These are phyloP conservation scores for Talaromyces thailandensis DNA, from an alignment of 495 filamentous ascomycete species.

Conservation along the genomic window DNA sequence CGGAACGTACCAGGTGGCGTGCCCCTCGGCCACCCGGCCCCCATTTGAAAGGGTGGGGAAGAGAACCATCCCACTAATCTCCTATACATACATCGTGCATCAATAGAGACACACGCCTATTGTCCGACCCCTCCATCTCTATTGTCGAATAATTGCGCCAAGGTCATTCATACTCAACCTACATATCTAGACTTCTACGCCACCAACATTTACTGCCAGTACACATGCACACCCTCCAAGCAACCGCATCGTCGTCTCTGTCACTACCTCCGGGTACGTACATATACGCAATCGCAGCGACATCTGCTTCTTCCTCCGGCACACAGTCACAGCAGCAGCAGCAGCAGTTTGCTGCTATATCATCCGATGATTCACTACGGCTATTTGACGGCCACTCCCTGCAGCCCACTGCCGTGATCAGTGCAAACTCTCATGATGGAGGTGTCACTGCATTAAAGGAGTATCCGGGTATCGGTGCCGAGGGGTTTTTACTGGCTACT, in stretches of 20 bases:
- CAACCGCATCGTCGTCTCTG: conserved; percentile 30
- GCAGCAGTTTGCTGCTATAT: conserved; percentile 36
- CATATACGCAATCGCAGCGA: conserved; percentile 38
- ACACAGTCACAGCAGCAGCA: background rate
- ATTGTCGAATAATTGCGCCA: background rate
- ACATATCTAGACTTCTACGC: background rate
- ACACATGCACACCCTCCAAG: conserved; percentile 30
- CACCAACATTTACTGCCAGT: background rate
- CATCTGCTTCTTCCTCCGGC: conserved; percentile 15
- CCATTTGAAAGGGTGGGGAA: background rate
- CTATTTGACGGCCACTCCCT: conserved; percentile 35
- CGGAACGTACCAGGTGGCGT: no score
- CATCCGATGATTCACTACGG: conserved; percentile 48
- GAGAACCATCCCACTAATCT: background rate
- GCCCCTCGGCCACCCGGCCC: no score
- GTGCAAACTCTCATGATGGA: conserved; percentile 26
- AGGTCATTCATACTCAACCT: background rate
- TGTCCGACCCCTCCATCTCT: background rate
- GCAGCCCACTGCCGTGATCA: conserved; percentile 22
- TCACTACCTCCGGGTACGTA: conserved; percentile 39
- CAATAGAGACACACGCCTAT: background rate
- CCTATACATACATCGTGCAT: background rate
- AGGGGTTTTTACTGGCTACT: conserved; percentile 26
- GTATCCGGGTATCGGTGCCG: conserved; percentile 15
- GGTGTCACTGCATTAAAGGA: conserved; percentile 35